A percentile compares a stretch with the other conserved stretches of the same genome.
phyloP scores from a whole-genome alignment of 2,329 filamentous ascomycete species.

The Xylariaceae sp. region DNA sequence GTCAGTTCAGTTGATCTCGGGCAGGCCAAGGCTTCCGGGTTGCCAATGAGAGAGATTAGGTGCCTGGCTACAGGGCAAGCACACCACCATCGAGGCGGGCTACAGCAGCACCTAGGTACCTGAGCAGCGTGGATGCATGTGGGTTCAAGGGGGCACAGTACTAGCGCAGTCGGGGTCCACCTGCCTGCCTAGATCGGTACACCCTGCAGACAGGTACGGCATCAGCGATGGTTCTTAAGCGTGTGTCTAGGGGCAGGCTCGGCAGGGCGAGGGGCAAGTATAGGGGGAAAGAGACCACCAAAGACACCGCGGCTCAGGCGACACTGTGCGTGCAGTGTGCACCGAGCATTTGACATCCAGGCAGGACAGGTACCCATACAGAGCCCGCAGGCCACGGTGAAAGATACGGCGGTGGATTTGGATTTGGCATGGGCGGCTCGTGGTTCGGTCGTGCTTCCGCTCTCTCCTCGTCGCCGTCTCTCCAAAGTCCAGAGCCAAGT shows the following conservation, averaged over 20 bases:
- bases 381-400: not conserved
- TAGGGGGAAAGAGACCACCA: too few relatives aligned
- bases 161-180: too few relatives aligned
- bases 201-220: constrained; percentile 11
- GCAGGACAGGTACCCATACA: constrained; percentile 13
- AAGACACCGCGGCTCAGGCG: too few relatives aligned
- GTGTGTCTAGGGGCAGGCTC: too few relatives aligned
- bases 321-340: too few relatives aligned
- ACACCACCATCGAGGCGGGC: not conserved
- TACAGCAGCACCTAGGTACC: not conserved
- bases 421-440: constrained; percentile 9
- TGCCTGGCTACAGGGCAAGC: not conserved
- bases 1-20: constrained; percentile 7
- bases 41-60: not conserved
- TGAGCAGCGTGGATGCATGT: not conserved
- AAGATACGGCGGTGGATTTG: not conserved
- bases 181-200: constrained; percentile 8
- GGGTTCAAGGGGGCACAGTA: not conserved
- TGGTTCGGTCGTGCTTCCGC: constrained; percentile 16
- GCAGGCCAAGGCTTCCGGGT: constrained; percentile 4
- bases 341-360: too few relatives aligned
- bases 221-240: too few relatives aligned
- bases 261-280: too few relatives aligned
- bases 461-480: constrained; percentile 18
- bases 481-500: constrained; percentile 20